Percentiles rank a stretch among this genome's conserved stretches.
These are phyloP conservation scores for Pichia exigua DNA, from an alignment of 805 yeast species.

Conservation along the genomic window DNA sequence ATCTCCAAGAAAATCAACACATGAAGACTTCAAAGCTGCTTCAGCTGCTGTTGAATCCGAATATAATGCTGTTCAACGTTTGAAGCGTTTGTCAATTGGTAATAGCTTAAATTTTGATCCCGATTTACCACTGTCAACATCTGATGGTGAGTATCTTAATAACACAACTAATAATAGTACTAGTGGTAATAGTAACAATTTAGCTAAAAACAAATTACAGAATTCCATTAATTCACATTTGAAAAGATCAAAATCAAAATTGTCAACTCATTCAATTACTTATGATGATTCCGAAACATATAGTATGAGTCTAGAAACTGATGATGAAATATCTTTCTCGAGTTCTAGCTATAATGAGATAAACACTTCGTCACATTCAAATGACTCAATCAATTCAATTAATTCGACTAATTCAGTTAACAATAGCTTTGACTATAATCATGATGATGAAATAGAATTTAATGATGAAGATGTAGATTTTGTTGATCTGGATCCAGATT, in stretches of 20 bases:
- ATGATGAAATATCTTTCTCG: neutral
- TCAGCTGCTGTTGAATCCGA: slow-evolving; percentile 74
- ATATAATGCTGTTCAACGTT: slow-evolving; percentile 61
- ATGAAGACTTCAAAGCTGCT: slow-evolving; percentile 43
- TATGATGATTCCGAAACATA: neutral
- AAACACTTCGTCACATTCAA: neutral
- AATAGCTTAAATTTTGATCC: slow-evolving; percentile 56
- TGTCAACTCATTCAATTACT: slow-evolving; percentile 5
- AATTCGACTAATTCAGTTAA: neutral
- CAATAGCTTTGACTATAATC: neutral
- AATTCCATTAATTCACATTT: neutral
- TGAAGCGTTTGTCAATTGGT: slow-evolving; percentile 69
- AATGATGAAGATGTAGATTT: slow-evolving; percentile 14
- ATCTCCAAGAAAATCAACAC: slow-evolving; percentile 23
- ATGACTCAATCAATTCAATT: neutral
- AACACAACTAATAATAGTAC: neutral
- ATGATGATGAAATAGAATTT: slow-evolving; percentile 19
- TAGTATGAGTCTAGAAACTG: neutral
- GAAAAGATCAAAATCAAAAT: slow-evolving; percentile 6
- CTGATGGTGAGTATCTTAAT: neutral
- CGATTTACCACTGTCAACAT: slow-evolving; percentile 42
- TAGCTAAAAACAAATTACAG: neutral
- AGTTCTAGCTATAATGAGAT: neutral
- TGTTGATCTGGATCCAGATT: slow-evolving; percentile 11
- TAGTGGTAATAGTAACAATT: neutral